A percentile compares a stretch with the other conserved stretches of the same genome.
Evolutionary conservation across 1,284 basidiomycete genomes (phyloP).

Genomic region (Leccinum subspadiceum): DNA sequence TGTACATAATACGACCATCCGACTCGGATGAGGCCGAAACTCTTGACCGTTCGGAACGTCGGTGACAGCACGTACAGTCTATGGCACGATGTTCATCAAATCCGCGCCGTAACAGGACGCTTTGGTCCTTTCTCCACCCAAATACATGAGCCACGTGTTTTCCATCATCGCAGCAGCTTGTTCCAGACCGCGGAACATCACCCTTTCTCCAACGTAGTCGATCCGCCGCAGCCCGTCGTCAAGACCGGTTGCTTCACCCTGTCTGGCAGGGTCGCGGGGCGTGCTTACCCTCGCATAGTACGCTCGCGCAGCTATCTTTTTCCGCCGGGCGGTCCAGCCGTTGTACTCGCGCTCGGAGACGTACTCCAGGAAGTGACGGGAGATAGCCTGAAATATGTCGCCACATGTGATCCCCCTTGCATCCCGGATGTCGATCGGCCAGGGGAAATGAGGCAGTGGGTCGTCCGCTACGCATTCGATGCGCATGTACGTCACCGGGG

Average conservation of each 20-base stretch:
- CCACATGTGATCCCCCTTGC: constrained; percentile 45
- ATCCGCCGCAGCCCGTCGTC: constrained; percentile 45
- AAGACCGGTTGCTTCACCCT: neutral
- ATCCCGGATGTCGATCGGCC: constrained; percentile 53
- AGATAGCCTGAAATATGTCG: constrained; percentile 50
- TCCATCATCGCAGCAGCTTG: constrained; percentile 43
- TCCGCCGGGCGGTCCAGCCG: constrained; percentile 36
- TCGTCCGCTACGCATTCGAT: constrained; percentile 53
- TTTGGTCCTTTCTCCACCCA: neutral
- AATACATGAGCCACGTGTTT: constrained; percentile 48
- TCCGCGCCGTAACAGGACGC: neutral
- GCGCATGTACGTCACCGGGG: constrained; percentile 52
- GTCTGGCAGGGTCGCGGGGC: constrained; percentile 4
- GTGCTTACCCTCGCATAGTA: constrained; percentile 33
- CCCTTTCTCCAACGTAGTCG: constrained; percentile 50
- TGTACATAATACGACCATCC: no score
- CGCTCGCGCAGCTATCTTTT: constrained; percentile 35
- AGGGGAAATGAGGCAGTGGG: constrained; percentile 43
- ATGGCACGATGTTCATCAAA: neutral
- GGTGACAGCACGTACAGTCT: neutral
- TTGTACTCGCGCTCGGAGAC: constrained; percentile 42
- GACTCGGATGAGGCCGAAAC: neutral
- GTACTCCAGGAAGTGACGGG: constrained; percentile 44
- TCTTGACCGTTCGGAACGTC: neutral
- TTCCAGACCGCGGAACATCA: constrained; percentile 54